phyloP scores from a whole-genome alignment of 148 eudicot species.

The Oxyria digyna region DNA sequence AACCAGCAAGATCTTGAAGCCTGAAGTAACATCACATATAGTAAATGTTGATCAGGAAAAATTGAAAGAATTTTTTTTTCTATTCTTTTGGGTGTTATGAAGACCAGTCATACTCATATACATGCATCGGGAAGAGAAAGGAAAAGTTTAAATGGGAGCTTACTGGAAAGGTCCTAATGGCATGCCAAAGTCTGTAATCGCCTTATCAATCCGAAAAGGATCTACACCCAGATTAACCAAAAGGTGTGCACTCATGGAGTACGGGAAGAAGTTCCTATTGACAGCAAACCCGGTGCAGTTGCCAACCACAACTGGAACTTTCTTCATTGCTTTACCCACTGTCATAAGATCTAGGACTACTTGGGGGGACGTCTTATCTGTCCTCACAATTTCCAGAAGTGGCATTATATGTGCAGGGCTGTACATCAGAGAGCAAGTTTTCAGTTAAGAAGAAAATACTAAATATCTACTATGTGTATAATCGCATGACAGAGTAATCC shows the following conservation, averaged over 20 bases:
- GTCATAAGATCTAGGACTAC: constrained; percentile 75
- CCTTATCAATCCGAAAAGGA: constrained; percentile 70
- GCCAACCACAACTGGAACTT: constrained; percentile 92
- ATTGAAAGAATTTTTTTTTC: background rate
- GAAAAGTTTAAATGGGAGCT: constrained; percentile 18
- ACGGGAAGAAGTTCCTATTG: constrained; percentile 85
- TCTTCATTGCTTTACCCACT: constrained; percentile 71
- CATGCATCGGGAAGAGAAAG: background rate
- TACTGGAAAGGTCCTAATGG: constrained; percentile 99
- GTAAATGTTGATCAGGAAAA: background rate
- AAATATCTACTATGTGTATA: too few relatives aligned
- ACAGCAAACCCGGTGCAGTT: constrained; percentile 95
- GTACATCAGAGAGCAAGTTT: constrained; percentile 22
- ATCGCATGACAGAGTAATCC: too few relatives aligned
- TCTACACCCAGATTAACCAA: constrained; percentile 77
- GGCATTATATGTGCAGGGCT: constrained; percentile 98
- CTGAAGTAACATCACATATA: constrained; percentile 13
- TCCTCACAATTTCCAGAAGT: constrained; percentile 81
- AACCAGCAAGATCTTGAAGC: constrained; percentile 81
- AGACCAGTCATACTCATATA: background rate
- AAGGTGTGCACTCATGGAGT: constrained; percentile 59
- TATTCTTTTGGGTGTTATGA: background rate
- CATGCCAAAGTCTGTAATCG: constrained; percentile 66
- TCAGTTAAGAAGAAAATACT: constrained; percentile 10
- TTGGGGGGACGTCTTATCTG: constrained; percentile 86